Percentiles rank a stretch among this genome's conserved stretches.
Evolutionary conservation across 805 yeast genomes (phyloP).

Genomic region (Teunomyces atbi): DNA sequence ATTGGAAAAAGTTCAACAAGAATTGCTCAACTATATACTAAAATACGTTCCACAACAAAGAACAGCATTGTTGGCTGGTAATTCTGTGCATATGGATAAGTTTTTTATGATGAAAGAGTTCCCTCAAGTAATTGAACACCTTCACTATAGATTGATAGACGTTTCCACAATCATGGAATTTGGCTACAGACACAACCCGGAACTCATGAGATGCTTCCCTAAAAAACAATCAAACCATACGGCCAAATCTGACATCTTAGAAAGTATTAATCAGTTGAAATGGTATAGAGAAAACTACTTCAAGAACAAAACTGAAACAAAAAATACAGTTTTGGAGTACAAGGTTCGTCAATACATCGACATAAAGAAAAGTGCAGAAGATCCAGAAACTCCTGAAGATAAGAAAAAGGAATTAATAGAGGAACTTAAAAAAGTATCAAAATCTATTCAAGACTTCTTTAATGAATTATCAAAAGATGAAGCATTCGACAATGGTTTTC

Average conservation of each 20-base stretch:
- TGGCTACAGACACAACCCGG: slow-evolving; percentile 73
- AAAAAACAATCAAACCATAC: slow-evolving; percentile 74
- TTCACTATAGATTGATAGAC: slow-evolving; percentile 79
- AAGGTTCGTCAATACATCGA: neutral
- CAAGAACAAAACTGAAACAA: slow-evolving; percentile 20
- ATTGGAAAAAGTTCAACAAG: slow-evolving; percentile 59
- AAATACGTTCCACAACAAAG: slow-evolving; percentile 50
- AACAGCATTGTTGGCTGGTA: slow-evolving; percentile 82
- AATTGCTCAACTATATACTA: slow-evolving; percentile 60
- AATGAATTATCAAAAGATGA: neutral
- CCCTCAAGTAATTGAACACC: slow-evolving; percentile 63
- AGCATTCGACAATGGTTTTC: neutral
- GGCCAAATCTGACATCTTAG: slow-evolving; percentile 83
- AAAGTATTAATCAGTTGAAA: slow-evolving; percentile 77
- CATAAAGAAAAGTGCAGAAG: neutral
- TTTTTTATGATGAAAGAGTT: slow-evolving; percentile 80
- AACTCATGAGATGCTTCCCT: slow-evolving; percentile 55
- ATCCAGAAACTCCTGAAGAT: neutral
- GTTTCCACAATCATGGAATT: slow-evolving; percentile 86
- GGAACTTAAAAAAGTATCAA: neutral
- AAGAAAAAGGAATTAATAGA: neutral
- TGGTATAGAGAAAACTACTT: slow-evolving; percentile 76
- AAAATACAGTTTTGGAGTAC: slow-evolving; percentile 3
- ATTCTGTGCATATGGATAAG: slow-evolving; percentile 88
- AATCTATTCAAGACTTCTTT: neutral